Evolutionary conservation across 1,139 yeast species (phyloP).

Genomic region (Lodderomyces parapsilosis): DNA sequence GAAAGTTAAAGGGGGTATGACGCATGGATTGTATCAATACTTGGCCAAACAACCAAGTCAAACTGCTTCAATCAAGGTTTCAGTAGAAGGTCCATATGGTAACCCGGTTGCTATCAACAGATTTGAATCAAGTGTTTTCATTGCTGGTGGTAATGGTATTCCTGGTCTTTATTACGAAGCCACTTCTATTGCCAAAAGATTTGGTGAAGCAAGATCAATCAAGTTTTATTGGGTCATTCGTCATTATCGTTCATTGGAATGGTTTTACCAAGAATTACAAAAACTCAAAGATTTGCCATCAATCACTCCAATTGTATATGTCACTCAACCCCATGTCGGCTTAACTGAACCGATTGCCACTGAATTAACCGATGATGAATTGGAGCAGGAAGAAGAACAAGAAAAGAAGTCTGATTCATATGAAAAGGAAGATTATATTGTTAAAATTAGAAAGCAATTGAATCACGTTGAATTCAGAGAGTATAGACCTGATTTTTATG

Average conservation of each 20-base stretch:
- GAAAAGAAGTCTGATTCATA: conserved; percentile 15
- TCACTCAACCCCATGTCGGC: conserved; percentile 31
- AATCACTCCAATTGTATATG: conserved; percentile 33
- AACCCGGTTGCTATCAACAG: conserved; percentile 33
- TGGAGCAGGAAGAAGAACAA: conserved; percentile 16
- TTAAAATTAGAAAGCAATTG: conserved; percentile 19
- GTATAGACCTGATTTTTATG: conserved; percentile 42
- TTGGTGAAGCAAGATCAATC: conserved; percentile 15
- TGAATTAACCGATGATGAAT: conserved; percentile 15
- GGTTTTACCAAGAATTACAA: conserved; percentile 48
- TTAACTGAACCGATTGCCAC: conserved; percentile 14
- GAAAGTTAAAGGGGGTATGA: conserved; percentile 45
- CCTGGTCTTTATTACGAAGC: conserved; percentile 49
- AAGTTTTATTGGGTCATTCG: conserved; percentile 39
- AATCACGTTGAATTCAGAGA: conserved; percentile 30
- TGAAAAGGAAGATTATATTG: conserved; percentile 17
- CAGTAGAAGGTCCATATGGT: conserved; percentile 48
- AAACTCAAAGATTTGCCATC: conserved; percentile 20
- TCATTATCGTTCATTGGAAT: conserved; percentile 44
- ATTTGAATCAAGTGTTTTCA: conserved; percentile 52
- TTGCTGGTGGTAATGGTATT: conserved; percentile 76
- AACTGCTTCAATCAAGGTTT: conserved; percentile 30
- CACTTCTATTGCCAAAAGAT: conserved; percentile 20
- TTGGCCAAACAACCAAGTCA: conserved; percentile 49
- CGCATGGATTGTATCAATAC: conserved; percentile 41